Conservation (phyloP, 345 rosid genomes). For the Citrus sinensis region DNA sequence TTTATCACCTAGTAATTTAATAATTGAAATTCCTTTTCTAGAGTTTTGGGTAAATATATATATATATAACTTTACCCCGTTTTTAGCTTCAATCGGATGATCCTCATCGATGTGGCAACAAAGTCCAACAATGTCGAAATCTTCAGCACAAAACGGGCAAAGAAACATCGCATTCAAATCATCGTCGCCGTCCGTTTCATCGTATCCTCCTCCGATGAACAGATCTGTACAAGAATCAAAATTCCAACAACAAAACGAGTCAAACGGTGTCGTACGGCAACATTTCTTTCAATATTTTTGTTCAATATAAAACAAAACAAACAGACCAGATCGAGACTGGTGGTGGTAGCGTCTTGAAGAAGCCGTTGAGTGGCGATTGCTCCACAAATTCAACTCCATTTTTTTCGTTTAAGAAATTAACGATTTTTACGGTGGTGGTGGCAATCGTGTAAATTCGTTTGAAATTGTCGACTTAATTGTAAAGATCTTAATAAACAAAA, state of each 20-base stretch:
- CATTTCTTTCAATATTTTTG: neutral
- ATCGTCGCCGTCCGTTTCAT: slow-evolving; percentile 58
- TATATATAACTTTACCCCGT: slow-evolving; percentile 48
- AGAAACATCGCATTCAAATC: slow-evolving; percentile 60
- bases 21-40: no score
- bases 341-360: slow-evolving; percentile 34
- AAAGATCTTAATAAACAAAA: neutral
- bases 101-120: slow-evolving; percentile 89
- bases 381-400: slow-evolving; percentile 49
- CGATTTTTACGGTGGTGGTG: neutral
- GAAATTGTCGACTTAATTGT: neutral
- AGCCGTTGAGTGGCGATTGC: slow-evolving; percentile 32
- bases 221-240: slow-evolving; percentile 31
- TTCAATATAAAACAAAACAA: neutral
- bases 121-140: slow-evolving; percentile 81
- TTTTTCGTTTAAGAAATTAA: neutral
- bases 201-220: slow-evolving; percentile 45
- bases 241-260: neutral
- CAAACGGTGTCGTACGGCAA: neutral
- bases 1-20: neutral
- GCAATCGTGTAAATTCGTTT: neutral
- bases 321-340: slow-evolving; percentile 42
- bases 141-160: slow-evolving; percentile 83
- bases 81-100: slow-evolving; percentile 79
- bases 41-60: no score